Conservation (phyloP, 2,329 filamentous ascomycete species). For the Aspergillus eucalypticola region DNA sequence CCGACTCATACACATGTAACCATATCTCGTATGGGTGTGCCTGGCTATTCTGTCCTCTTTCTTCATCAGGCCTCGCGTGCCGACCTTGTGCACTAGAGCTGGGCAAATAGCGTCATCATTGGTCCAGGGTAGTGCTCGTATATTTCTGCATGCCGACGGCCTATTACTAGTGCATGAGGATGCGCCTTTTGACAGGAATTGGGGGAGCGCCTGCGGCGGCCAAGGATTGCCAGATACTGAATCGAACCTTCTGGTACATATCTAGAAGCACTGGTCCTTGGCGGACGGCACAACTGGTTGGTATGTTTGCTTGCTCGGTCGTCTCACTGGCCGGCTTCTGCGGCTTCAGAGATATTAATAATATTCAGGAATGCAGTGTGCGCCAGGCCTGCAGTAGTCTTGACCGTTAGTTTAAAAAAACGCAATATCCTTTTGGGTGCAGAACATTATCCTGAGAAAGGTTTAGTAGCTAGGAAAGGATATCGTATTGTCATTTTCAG, state of each 20-base stretch:
- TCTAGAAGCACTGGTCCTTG: constrained; percentile 30
- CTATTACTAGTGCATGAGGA: background rate
- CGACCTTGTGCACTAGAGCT: background rate
- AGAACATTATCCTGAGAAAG: background rate
- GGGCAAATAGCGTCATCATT: background rate
- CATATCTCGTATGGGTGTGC: constrained; percentile 26
- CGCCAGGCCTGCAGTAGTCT: background rate
- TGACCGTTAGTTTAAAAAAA: background rate
- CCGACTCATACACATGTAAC: constrained; percentile 7
- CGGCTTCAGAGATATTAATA: background rate
- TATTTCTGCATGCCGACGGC: background rate
- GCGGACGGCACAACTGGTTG: background rate
- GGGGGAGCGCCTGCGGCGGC: background rate
- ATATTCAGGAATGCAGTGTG: background rate
- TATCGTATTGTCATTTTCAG: background rate
- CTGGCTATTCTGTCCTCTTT: background rate
- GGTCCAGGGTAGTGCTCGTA: background rate
- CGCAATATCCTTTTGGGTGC: background rate
- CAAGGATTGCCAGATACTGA: constrained; percentile 15
- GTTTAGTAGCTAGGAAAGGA: background rate
- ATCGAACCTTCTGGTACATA: constrained; percentile 30
- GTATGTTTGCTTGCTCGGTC: background rate
- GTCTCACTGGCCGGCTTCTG: background rate
- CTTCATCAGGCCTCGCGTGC: background rate
- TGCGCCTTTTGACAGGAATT: background rate